Base-by-base conservation (phyloP, 441 rosid genomes). In the Adansonia grandidieri region DNA sequence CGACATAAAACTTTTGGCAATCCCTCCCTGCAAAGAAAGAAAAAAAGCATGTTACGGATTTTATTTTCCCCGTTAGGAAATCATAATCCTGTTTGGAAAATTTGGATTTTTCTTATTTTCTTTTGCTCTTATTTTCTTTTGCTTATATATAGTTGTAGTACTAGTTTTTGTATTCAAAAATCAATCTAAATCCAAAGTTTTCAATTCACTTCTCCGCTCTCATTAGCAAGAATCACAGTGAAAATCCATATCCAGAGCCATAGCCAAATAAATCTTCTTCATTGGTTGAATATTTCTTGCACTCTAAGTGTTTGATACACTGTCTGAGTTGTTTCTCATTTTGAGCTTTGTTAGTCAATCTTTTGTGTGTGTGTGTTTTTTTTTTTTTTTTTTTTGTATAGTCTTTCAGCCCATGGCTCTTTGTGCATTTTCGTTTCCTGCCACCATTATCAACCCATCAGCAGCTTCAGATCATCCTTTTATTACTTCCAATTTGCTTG, bases 341-440 rank as follows among this genome's bases (percentile, higher is more conserved):
- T 56, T 60, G 50, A 17, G 44, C 32, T 28, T 28, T 28, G 32
- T 28, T 28, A 28, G 32, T 28, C 32, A 28, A 28, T 28, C 32
- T 28, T 28, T 28, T 28, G 32, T 28, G 32, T 28, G 32, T 28
- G 28, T 24, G 28, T 24, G 28, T n/a, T n/a, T 15, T 28, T 37
- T 28, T 14, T 7, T 65, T 22, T 64, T 19, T 28, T 15, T 9
- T 65, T 4, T 40, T 4, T 0, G 19, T 69, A 58, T 11, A 37
- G 15, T 67, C 17, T 1, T 57, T 28, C 2, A 28, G 45, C 78
- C 64, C 28, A 92, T 94, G 96, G 95, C 96, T 77, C 86, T 90
- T 24, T 87, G 82, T 86, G 86, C 92, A 84, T 87, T 91, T 84
- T 85, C 93, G 54, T 86, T 92, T 75, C 88, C 94, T 71, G 85